Evolutionary conservation across 208 protist genomes (phyloP).

Genomic region (Pavlovales sp.): DNA sequence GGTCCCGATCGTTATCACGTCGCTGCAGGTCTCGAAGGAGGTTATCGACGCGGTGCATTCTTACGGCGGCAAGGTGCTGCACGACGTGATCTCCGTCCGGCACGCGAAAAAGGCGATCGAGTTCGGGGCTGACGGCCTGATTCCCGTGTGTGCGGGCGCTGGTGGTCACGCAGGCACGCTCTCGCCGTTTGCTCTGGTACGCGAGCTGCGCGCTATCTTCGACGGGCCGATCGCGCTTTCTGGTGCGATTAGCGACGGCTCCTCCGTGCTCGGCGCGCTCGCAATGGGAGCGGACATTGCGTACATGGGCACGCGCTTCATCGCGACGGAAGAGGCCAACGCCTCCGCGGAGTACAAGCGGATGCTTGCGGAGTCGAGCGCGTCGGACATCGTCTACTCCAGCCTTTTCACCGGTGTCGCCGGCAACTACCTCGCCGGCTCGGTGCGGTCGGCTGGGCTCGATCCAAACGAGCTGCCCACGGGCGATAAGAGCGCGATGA

Average conservation of each 20-base stretch:
- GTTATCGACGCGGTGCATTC: slow-evolving; percentile 12
- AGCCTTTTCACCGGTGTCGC: slow-evolving; percentile 18
- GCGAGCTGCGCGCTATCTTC: slow-evolving; percentile 9
- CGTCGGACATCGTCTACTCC: slow-evolving; percentile 14
- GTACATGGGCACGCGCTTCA: slow-evolving; percentile 25
- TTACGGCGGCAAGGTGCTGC: slow-evolving; percentile 11
- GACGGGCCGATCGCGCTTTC: slow-evolving; percentile 21
- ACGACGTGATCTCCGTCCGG: not conserved
- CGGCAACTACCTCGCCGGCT: not conserved
- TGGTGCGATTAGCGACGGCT: not conserved
- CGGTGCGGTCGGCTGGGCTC: slow-evolving; percentile 2
- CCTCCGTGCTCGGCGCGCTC: not conserved
- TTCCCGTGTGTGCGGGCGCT: not conserved
- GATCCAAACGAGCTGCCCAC: not conserved
- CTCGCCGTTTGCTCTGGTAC: slow-evolving; percentile 27
- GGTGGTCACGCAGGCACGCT: slow-evolving; percentile 26
- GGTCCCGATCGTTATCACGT: slow-evolving; percentile 32
- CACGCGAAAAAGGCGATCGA: slow-evolving; percentile 11
- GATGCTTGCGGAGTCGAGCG: not conserved
- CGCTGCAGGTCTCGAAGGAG: slow-evolving; percentile 4
- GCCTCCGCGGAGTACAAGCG: slow-evolving; percentile 1
- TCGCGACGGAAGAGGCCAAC: slow-evolving; percentile 17
- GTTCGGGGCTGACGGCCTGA: slow-evolving; percentile 24
- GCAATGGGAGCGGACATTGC: slow-evolving; percentile 22
- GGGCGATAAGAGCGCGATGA: not conserved